These are phyloP conservation scores for Aspergillus latus DNA, from an alignment of 2,329 filamentous ascomycete species.

Conservation along the genomic window DNA sequence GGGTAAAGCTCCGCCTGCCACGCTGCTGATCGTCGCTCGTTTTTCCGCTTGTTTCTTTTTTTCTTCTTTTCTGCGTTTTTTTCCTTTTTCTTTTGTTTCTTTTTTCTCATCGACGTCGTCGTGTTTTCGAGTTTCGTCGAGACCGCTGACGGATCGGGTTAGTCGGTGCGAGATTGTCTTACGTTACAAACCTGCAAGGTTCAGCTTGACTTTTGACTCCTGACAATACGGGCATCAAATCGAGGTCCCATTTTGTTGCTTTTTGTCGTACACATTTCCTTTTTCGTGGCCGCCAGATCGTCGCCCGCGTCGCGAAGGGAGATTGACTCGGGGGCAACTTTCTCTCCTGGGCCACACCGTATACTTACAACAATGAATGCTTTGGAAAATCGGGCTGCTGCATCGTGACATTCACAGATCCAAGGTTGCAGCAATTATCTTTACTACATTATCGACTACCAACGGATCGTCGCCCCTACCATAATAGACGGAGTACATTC, in stretches of 20 bases:
- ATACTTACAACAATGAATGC: neutral
- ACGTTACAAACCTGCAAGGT: neutral
- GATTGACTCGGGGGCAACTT: neutral
- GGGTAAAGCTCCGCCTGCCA: conserved; percentile 20
- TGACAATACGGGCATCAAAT: neutral
- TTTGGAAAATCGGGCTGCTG: too few relatives aligned
- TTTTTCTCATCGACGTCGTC: too few relatives aligned
- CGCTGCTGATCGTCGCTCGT: conserved; percentile 19
- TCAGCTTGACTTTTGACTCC: neutral
- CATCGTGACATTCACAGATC: too few relatives aligned
- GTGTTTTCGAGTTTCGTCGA: neutral
- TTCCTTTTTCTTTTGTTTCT: neutral
- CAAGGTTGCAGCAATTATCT: too few relatives aligned
- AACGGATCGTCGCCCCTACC: too few relatives aligned
- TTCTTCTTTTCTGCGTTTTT: neutral
- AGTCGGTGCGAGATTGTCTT: conserved; percentile 4
- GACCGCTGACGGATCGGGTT: neutral
- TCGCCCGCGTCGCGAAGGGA: neutral
- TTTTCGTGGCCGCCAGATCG: neutral
- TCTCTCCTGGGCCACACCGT: neutral
- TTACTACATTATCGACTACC: too few relatives aligned
- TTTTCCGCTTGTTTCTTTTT: conserved; percentile 1
- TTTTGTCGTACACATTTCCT: conserved; percentile 3
- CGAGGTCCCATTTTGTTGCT: neutral
- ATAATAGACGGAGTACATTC: too few relatives aligned